phyloP scores from a whole-genome alignment of 139 green algal genomes.

The Yamagishiella unicocca region DNA sequence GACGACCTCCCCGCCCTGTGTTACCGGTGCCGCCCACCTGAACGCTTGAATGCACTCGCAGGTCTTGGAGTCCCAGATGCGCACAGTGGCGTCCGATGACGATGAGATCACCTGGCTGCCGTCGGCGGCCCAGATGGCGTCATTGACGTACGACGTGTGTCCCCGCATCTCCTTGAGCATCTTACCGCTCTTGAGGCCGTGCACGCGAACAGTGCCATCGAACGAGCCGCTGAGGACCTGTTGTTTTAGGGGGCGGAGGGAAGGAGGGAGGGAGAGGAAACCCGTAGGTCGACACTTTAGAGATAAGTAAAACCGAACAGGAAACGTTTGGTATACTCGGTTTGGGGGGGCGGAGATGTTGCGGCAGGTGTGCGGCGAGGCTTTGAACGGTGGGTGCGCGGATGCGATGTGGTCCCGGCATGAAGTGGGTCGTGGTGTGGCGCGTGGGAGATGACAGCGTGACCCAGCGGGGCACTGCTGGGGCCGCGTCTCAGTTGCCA shows the following conservation, averaged over 20 bases:
- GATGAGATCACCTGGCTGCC: slow-evolving; percentile 81
- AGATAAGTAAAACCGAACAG: no score
- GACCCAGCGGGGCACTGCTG: no score
- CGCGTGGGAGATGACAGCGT: no score
- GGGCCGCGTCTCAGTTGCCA: no score
- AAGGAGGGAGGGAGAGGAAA: neutral
- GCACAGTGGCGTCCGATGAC: slow-evolving; percentile 89
- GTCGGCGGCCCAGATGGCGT: slow-evolving; percentile 85
- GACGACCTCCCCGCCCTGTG: neutral
- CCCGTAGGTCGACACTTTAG: no score
- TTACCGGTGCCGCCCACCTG: slow-evolving; percentile 51
- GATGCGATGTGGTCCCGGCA: no score
- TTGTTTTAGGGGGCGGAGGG: neutral
- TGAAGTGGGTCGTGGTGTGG: no score
- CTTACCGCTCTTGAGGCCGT: slow-evolving; percentile 97
- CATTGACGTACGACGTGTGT: slow-evolving; percentile 95
- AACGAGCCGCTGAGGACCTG: slow-evolving; percentile 93
- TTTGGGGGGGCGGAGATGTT: neutral
- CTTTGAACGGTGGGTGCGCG: no score
- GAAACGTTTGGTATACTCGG: neutral
- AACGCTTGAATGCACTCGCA: slow-evolving; percentile 87
- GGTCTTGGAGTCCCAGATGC: slow-evolving; percentile 94
- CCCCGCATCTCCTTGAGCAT: slow-evolving; percentile 98
- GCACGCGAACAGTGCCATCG: slow-evolving; percentile 89
- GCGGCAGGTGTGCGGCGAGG: neutral